These are phyloP conservation scores for Closterium sp. DNA, from an alignment of 139 green algal species.

Conservation along the genomic window DNA sequence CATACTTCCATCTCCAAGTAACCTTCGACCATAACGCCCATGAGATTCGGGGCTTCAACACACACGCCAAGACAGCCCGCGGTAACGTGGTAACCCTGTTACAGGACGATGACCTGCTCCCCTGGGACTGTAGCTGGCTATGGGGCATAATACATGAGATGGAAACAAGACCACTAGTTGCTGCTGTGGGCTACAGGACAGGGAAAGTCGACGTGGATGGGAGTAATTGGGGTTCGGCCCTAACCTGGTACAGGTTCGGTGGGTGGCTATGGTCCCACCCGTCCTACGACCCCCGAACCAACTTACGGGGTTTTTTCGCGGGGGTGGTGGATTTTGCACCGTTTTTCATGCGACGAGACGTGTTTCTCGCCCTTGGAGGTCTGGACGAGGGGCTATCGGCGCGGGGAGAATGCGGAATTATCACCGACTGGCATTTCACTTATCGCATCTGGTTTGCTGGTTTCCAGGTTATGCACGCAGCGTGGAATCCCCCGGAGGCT, in stretches of 20 bases:
- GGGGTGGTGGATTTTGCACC: not conserved
- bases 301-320: not conserved
- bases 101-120: not conserved
- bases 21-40: constrained; percentile 4
- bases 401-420: not conserved
- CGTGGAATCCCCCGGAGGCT: not conserved
- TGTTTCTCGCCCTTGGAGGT: not conserved
- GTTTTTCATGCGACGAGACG: not conserved
- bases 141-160: not conserved
- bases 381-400: not conserved
- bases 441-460: not conserved
- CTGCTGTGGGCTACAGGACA: not conserved
- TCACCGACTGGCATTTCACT: not conserved
- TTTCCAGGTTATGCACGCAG: not conserved
- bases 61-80: not conserved
- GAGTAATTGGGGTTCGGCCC: not conserved
- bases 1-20: not conserved
- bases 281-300: not conserved
- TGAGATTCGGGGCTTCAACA: not conserved
- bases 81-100: not conserved
- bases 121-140: not conserved
- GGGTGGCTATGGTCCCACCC: not conserved
- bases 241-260: not conserved
- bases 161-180: not conserved
- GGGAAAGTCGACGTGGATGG: not conserved